phyloP scores from a whole-genome alignment of 768 basidiomycete genomes.

The Xerocomellus chrysenteron region DNA sequence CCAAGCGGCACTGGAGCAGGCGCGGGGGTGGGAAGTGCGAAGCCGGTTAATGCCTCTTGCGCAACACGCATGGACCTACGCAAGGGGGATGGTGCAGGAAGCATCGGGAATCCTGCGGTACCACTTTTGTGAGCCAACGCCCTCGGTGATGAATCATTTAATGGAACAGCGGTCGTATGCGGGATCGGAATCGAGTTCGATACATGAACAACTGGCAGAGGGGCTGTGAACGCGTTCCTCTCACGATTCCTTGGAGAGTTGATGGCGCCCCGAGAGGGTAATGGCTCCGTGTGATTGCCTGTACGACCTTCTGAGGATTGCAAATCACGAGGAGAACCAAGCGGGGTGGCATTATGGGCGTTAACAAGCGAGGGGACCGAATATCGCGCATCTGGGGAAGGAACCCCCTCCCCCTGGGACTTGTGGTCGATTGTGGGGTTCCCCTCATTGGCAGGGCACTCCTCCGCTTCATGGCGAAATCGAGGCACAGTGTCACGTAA shows the following conservation, averaged over 20 bases:
- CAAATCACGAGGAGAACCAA: slow-evolving; percentile 34
- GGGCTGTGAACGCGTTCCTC: slow-evolving; percentile 25
- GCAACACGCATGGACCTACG: slow-evolving; percentile 61
- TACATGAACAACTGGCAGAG: slow-evolving; percentile 18
- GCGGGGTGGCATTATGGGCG: slow-evolving; percentile 39
- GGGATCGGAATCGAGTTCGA: slow-evolving; percentile 7
- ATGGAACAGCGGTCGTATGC: slow-evolving; percentile 32
- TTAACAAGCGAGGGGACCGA: slow-evolving; percentile 31
- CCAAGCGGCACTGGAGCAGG: slow-evolving; percentile 40
- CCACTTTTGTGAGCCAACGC: slow-evolving; percentile 39
- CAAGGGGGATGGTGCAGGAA: slow-evolving; percentile 67
- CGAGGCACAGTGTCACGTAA: not conserved
- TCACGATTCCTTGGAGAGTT: slow-evolving; percentile 6
- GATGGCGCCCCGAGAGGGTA: slow-evolving; percentile 9
- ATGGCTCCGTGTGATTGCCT: slow-evolving; percentile 19
- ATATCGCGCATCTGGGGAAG: slow-evolving; percentile 16
- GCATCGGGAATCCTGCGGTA: slow-evolving; percentile 52
- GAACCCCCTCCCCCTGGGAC: slow-evolving; percentile 10
- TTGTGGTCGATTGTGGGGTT: not conserved
- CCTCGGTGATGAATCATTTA: slow-evolving; percentile 34
- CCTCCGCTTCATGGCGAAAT: not conserved
- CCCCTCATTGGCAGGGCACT: not conserved
- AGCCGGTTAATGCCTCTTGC: slow-evolving; percentile 43
- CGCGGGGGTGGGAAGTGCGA: slow-evolving; percentile 37
- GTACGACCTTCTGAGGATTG: not conserved